Percentiles rank a stretch among this genome's conserved stretches.
Evolutionary conservation across 768 basidiomycete genomes (phyloP).

Genomic region (Rhizopogon rudus): DNA sequence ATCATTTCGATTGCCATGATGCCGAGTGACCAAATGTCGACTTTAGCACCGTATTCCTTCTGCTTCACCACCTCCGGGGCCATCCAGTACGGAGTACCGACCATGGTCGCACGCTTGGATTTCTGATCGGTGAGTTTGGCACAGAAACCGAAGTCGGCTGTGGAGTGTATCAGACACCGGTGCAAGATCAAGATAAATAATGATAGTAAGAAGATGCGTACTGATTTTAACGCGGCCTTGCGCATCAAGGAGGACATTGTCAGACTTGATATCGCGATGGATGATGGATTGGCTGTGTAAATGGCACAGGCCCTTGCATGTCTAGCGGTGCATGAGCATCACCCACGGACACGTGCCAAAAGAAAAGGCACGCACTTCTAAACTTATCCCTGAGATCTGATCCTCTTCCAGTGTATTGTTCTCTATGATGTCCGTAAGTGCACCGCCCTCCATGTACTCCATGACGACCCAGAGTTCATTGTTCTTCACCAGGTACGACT

Average conservation of each 20-base stretch:
- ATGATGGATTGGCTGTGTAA: constrained; percentile 93
- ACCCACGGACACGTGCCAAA: not conserved
- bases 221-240: constrained; percentile 96
- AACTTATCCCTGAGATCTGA: constrained; percentile 87
- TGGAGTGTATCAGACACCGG: constrained; percentile 4
- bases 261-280: constrained; percentile 95
- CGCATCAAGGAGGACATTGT: constrained; percentile 91
- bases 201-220: constrained; percentile 36
- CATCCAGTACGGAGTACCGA: constrained; percentile 98
- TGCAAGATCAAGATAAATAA: no score
- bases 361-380: constrained; percentile 60
- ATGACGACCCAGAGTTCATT: constrained; percentile 96
- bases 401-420: constrained; percentile 94
- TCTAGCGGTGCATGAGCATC: constrained; percentile 40
- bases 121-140: constrained; percentile 96
- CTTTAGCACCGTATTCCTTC: constrained; percentile 95
- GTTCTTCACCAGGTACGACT: constrained; percentile 83
- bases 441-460: constrained; percentile 99
- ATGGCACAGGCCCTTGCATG: constrained; percentile 92
- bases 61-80: constrained; percentile 98
- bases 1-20: constrained; percentile 99
- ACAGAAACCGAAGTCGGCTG: constrained; percentile 96
- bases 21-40: constrained; percentile 94
- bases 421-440: constrained; percentile 96
- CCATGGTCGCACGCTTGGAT: constrained; percentile 97